Conservation (phyloP, 83 land plant genomes). For the Thuja plicata region DNA sequence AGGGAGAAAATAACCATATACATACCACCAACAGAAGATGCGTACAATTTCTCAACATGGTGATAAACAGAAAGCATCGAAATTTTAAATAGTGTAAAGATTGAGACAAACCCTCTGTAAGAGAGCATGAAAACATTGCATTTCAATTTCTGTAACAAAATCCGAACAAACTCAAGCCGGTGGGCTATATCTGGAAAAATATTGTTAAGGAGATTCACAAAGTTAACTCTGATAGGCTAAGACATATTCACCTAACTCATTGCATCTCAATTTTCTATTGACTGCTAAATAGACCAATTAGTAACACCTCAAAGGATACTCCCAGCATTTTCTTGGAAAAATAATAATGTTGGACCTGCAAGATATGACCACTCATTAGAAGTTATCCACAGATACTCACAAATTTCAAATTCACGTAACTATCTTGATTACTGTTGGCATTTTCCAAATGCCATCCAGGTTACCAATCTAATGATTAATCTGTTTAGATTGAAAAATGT, state of each 20-base stretch:
- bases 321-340: constrained; percentile 99
- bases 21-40: background rate
- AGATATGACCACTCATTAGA: constrained; percentile 18
- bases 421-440: background rate
- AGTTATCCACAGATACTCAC: background rate
- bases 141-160: constrained; percentile 70
- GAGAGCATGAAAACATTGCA: constrained; percentile 99
- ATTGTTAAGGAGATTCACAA: constrained; percentile 28
- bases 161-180: constrained; percentile 84
- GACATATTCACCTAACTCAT: background rate
- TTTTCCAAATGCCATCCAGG: background rate
- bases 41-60: background rate
- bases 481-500: background rate
- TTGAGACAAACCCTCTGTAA: constrained; percentile 78
- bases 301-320: constrained; percentile 76
- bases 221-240: background rate
- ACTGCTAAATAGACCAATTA: background rate
- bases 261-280: background rate
- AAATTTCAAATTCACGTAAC: background rate
- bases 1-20: background rate
- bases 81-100: constrained; percentile 1
- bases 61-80: background rate
- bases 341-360: constrained; percentile 96
- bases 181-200: constrained; percentile 86
- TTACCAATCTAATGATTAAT: background rate